Conservation (phyloP, 140 eudicot species). For the Oenanthe javanica region DNA sequence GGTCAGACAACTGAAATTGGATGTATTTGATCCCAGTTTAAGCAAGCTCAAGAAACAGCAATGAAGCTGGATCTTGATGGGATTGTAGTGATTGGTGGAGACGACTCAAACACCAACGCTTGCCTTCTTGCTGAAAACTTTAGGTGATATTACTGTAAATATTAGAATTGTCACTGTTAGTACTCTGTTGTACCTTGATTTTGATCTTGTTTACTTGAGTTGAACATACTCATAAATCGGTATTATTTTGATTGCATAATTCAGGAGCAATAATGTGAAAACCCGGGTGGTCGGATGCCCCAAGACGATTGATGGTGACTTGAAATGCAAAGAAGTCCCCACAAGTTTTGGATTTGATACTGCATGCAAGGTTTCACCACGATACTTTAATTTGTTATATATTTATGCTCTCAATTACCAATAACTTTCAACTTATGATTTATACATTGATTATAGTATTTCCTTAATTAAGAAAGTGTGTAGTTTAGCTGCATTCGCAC, state of each 20-base stretch:
- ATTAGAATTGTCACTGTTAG: background rate
- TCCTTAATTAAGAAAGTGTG: background rate
- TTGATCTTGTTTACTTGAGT: background rate
- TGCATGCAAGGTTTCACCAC: conserved; percentile 72
- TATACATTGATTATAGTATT: background rate
- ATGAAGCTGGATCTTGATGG: conserved; percentile 86
- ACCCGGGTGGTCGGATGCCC: conserved; percentile 96
- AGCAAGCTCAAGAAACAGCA: conserved; percentile 97
- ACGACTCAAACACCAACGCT: conserved; percentile 97
- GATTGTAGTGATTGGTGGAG: conserved; percentile 97
- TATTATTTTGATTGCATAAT: conserved; percentile 8
- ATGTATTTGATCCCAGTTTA: conserved; percentile 49
- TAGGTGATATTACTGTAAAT: conserved; percentile 31
- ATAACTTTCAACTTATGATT: no score
- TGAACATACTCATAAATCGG: background rate
- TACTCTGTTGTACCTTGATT: background rate
- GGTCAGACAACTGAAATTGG: conserved; percentile 18
- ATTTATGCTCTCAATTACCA: background rate
- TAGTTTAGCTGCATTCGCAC: background rate
- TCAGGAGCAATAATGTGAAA: conserved; percentile 82
- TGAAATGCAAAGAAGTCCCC: conserved; percentile 95
- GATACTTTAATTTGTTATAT: background rate
- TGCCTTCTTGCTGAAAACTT: conserved; percentile 96
- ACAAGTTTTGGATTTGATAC: conserved; percentile 96
- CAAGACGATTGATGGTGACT: conserved; percentile 97